These are phyloP conservation scores for Herpetospermum pedunculosum DNA, from an alignment of 306 rosid genomes.

Conservation along the genomic window DNA sequence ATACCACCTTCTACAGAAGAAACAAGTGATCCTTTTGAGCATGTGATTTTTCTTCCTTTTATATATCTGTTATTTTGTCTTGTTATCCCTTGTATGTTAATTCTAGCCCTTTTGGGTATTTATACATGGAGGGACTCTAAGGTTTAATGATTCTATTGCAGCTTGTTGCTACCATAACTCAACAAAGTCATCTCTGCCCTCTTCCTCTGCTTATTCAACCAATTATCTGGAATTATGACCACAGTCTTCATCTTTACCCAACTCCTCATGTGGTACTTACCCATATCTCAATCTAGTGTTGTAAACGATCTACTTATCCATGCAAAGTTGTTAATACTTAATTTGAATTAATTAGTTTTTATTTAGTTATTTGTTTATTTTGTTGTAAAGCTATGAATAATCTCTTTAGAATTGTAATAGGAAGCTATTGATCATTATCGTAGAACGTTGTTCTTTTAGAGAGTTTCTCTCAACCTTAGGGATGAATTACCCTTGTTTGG, in stretches of 20 bases:
- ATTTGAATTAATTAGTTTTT: too few species aligned
- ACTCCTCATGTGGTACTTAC: conserved; percentile 76
- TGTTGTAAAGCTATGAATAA: too few species aligned
- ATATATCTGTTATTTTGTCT: conserved; percentile 5
- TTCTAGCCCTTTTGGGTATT: neutral
- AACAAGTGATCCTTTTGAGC: conserved; percentile 78
- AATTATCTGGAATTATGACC: conserved; percentile 87
- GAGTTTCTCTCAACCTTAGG: too few species aligned
- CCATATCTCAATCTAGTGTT: neutral
- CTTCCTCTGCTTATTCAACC: conserved; percentile 73
- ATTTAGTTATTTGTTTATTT: too few species aligned
- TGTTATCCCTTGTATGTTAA: neutral
- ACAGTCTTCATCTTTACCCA: conserved; percentile 77
- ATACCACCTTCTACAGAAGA: conserved; percentile 77
- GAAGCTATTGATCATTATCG: too few species aligned
- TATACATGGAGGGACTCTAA: conserved; percentile 11
- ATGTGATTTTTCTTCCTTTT: conserved; percentile 34
- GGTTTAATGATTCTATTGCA: conserved; percentile 31
- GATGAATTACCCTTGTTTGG: too few species aligned
- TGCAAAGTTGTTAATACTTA: neutral
- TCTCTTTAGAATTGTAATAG: too few species aligned
- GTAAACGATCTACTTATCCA: neutral
- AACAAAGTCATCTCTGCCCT: conserved; percentile 96
- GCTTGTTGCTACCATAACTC: conserved; percentile 95
- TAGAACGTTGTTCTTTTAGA: too few species aligned